Conservation (phyloP, 129 eudicot genomes). For the Helichrysum umbraculigerum region DNA sequence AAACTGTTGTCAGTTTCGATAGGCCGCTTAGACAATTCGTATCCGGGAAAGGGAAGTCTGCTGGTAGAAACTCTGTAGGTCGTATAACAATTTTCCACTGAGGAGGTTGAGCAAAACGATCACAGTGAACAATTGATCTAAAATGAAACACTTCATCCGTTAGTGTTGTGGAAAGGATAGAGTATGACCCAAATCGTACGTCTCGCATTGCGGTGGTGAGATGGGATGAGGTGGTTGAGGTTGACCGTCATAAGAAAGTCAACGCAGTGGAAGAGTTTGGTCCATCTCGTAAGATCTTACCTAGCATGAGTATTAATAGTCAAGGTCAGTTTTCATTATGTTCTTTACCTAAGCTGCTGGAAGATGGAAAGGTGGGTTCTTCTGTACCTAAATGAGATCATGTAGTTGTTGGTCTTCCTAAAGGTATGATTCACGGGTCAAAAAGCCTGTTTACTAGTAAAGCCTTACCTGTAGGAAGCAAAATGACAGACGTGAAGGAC, state of each 20-base stretch:
- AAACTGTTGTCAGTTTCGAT: conserved; percentile 21
- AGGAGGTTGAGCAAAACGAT: conserved; percentile 66
- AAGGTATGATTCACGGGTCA: conserved; percentile 18
- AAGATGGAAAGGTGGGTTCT: conserved; percentile 28
- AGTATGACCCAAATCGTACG: conserved; percentile 73
- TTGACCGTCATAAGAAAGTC: conserved; percentile 34
- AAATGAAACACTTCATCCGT: conserved; percentile 55
- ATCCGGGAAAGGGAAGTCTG: conserved; percentile 45
- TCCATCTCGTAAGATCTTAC: conserved; percentile 20
- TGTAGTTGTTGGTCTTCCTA: conserved; percentile 35
- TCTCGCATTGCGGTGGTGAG: conserved; percentile 59
- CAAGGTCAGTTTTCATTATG: conserved; percentile 45
- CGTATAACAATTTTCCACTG: conserved; percentile 61
- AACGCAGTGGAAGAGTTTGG: conserved; percentile 14
- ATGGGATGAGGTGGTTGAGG: conserved; percentile 50
- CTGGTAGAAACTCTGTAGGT: conserved; percentile 61
- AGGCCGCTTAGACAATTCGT: conserved; percentile 46
- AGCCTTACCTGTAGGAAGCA: conserved; percentile 19
- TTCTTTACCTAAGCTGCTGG: conserved; percentile 33
- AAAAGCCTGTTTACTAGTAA: conserved; percentile 19
- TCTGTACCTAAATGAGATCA: conserved; percentile 21
- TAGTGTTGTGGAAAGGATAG: conserved; percentile 61
- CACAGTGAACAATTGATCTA: conserved; percentile 51
- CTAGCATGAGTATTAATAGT: conserved; percentile 26
- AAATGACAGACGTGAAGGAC: conserved; percentile 34